phyloP scores from a whole-genome alignment of 176 grass and related monocot genomes.

The Urochloa ruziziensis region DNA sequence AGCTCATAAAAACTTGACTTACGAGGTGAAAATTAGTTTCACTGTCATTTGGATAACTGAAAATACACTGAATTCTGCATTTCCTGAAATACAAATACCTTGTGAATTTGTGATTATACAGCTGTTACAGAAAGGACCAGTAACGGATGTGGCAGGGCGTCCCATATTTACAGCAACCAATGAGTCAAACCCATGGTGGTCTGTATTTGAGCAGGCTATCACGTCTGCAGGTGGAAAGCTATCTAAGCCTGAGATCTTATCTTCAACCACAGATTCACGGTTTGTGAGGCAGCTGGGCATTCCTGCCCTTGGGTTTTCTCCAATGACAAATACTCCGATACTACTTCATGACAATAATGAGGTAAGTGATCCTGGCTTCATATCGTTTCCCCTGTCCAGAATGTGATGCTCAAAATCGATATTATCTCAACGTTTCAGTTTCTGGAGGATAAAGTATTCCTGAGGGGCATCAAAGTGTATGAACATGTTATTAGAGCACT shows the following conservation, averaged over 20 bases:
- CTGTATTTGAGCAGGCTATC: slow-evolving; percentile 66
- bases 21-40: slow-evolving; percentile 46
- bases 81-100: slow-evolving; percentile 3
- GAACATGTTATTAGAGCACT: slow-evolving; percentile 71
- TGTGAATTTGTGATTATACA: slow-evolving; percentile 24
- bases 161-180: slow-evolving; percentile 59
- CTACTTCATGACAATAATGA: slow-evolving; percentile 92
- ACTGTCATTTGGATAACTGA: neutral
- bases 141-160: slow-evolving; percentile 44
- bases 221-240: slow-evolving; percentile 63
- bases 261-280: slow-evolving; percentile 75
- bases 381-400: neutral
- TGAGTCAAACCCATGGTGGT: slow-evolving; percentile 87
- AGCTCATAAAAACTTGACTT: slow-evolving; percentile 77
- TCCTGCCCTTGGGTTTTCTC: slow-evolving; percentile 85
- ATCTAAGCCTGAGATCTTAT: slow-evolving; percentile 79
- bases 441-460: slow-evolving; percentile 79
- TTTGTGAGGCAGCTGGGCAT: slow-evolving; percentile 83
- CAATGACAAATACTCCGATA: slow-evolving; percentile 82
- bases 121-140: slow-evolving; percentile 60
- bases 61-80: neutral
- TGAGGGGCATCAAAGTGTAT: slow-evolving; percentile 86
- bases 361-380: slow-evolving; percentile 20
- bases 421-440: slow-evolving; percentile 41
- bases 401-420: neutral